Base-by-base conservation (phyloP, 1,284 basidiomycete species). In the Cutaneotrichosporon sp. region DNA sequence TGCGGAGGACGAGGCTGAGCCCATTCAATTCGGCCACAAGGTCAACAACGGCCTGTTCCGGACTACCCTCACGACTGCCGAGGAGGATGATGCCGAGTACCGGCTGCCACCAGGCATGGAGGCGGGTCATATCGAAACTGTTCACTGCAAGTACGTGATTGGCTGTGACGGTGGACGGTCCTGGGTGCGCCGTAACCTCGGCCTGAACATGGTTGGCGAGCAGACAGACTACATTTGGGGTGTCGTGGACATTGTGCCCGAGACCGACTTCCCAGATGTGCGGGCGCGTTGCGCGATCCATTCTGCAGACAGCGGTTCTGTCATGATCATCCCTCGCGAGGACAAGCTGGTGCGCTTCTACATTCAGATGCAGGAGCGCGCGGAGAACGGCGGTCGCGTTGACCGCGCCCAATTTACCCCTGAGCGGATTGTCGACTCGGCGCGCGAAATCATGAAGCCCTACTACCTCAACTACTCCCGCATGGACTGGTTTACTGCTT, bases 401-500 rank as follows among this genome's bases (percentile, higher is more conserved):
- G 49, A 57, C 57, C 38, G 61, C 53, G 45, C 56, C 14, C 54
- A 61, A 54, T 61, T 67, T 32, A 67, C 60, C 14, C 63, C 61
- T n/a, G 64, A 69, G 47, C 59, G 58, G 20, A 61, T 65, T 43
- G 63, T 66, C 52, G 49, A 57, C 29, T 62, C 65, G 46, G 68
- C 66, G 24, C 62, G 67, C 53, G 62, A 63, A 56, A 69, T 68
- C 38, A 55, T 72, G 35, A 44, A 52, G 20, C 70, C 70, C 10
- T 72, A 67, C 62, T 49, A 43, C 11, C 54, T 72, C 32, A 67
- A 71, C 42, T 63, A 69, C 43, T 54, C 55, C 26, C 53, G 59
- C 47, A 60, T 68, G 45, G 69, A 71, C 55, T 72, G 70, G 70
- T 68, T 63, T 54, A 70, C 66, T 12, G 61, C 66, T 20, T 72